Conservation (phyloP, 2,329 filamentous ascomycete species). For the Nemania abortiva region DNA sequence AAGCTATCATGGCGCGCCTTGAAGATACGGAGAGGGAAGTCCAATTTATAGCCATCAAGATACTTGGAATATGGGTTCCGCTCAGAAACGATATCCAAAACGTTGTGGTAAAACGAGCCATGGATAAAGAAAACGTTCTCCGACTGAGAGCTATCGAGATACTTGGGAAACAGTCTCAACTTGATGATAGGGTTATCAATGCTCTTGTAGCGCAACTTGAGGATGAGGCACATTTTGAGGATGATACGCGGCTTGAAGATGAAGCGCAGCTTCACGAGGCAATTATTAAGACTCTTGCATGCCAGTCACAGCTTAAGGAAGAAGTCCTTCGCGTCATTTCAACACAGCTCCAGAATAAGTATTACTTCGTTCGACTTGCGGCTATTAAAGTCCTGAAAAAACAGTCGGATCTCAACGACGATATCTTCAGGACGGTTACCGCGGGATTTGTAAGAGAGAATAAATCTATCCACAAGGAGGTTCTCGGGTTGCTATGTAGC, state of each 20-base stretch:
- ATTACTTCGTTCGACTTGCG: background rate
- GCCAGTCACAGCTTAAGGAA: background rate
- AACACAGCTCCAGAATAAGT: background rate
- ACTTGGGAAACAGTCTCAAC: background rate
- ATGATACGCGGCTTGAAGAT: too few relatives aligned
- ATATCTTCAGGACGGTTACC: background rate
- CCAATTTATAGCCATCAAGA: background rate
- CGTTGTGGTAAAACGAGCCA: background rate
- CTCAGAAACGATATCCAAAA: constrained; percentile 3
- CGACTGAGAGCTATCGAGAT: background rate
- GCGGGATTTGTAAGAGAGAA: background rate
- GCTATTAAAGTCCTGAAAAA: background rate
- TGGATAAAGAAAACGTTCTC: background rate
- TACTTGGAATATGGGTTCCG: background rate
- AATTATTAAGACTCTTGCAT: constrained; percentile 3
- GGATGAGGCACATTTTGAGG: too few relatives aligned
- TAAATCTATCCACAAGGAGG: background rate
- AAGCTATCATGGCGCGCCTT: background rate
- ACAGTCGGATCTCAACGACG: background rate
- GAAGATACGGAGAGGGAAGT: background rate
- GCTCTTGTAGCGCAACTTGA: background rate
- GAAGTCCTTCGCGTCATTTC: constrained; percentile 1
- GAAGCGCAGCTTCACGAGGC: background rate
- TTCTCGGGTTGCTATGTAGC: background rate
- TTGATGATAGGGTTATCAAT: background rate